These are phyloP conservation scores for Salix viminalis DNA, from an alignment of 345 rosid species.

Conservation along the genomic window DNA sequence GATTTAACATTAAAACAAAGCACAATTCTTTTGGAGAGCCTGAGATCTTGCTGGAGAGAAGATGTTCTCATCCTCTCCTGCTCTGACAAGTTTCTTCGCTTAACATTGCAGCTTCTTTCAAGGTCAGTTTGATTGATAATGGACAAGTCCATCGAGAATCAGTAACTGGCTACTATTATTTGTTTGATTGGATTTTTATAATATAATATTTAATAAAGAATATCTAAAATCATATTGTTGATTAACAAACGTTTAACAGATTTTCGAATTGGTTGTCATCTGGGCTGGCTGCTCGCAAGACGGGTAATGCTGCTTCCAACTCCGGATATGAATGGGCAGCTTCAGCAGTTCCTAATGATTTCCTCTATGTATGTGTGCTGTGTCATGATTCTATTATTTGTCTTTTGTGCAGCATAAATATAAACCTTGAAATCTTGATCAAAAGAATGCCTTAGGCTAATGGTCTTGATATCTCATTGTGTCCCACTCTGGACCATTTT, in stretches of 20 bases:
- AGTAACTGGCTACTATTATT: not conserved
- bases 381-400: constrained; percentile 16
- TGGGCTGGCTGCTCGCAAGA: constrained; percentile 65
- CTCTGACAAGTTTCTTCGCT: constrained; percentile 96
- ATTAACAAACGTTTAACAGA: constrained; percentile 34
- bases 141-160: constrained; percentile 1
- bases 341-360: constrained; percentile 73
- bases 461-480: not conserved
- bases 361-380: constrained; percentile 65
- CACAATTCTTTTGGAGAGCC: constrained; percentile 66
- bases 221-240: not conserved
- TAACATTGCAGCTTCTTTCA: constrained; percentile 86
- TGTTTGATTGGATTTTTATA: not conserved
- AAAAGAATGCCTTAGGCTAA: not conserved
- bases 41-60: constrained; percentile 90
- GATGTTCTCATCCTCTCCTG: constrained; percentile 84
- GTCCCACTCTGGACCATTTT: not conserved
- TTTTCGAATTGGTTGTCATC: constrained; percentile 81
- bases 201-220: not conserved
- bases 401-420: not conserved
- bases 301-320: constrained; percentile 43
- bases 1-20: constrained; percentile 72
- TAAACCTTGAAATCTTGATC: not conserved
- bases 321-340: constrained; percentile 89
- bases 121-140: constrained; percentile 45